A percentile compares a stretch with the other conserved stretches of the same genome.
Evolutionary conservation across 2,329 filamentous ascomycete genomes (phyloP).

Genomic region (Phoma sp.): DNA sequence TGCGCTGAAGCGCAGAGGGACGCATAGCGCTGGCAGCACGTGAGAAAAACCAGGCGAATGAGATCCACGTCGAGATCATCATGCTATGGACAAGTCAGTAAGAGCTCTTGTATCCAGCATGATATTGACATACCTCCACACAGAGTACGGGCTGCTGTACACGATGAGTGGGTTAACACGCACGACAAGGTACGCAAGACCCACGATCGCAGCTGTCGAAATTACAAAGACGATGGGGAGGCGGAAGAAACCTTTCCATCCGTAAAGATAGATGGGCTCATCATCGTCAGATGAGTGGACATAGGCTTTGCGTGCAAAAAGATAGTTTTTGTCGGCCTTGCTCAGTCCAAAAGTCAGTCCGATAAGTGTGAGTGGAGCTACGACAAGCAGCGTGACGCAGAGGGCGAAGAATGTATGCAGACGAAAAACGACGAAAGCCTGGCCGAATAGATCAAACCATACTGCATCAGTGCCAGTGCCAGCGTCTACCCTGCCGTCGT

Average conservation of each 20-base stretch:
- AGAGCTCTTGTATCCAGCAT: not conserved
- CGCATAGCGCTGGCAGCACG: conserved; percentile 78
- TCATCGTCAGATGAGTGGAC: conserved; percentile 65
- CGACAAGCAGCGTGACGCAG: conserved; percentile 81
- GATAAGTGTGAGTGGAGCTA: conserved; percentile 75
- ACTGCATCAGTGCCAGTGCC: conserved; percentile 73
- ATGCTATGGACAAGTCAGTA: conserved; percentile 58
- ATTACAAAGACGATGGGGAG: conserved; percentile 77
- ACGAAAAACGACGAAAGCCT: conserved; percentile 76
- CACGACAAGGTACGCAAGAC: conserved; percentile 73
- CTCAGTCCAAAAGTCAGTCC: conserved; percentile 71
- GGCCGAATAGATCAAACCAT: conserved; percentile 93
- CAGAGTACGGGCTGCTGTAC: conserved; percentile 86
- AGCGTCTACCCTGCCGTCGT: conserved; percentile 68
- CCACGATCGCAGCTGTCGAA: conserved; percentile 71
- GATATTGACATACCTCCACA: conserved; percentile 65
- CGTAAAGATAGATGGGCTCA: conserved; percentile 69
- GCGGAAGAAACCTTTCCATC: conserved; percentile 82
- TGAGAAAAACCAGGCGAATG: conserved; percentile 81
- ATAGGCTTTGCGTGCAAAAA: conserved; percentile 72
- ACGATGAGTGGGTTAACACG: conserved; percentile 89
- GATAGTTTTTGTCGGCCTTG: conserved; percentile 82
- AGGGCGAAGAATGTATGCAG: conserved; percentile 86
- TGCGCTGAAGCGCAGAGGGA: conserved; percentile 83
- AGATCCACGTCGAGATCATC: conserved; percentile 81